A percentile compares a stretch with the other conserved stretches of the same genome.
Evolutionary conservation across 75 land plant genomes (phyloP).

Genomic region (Pseudotsuga menziesii): DNA sequence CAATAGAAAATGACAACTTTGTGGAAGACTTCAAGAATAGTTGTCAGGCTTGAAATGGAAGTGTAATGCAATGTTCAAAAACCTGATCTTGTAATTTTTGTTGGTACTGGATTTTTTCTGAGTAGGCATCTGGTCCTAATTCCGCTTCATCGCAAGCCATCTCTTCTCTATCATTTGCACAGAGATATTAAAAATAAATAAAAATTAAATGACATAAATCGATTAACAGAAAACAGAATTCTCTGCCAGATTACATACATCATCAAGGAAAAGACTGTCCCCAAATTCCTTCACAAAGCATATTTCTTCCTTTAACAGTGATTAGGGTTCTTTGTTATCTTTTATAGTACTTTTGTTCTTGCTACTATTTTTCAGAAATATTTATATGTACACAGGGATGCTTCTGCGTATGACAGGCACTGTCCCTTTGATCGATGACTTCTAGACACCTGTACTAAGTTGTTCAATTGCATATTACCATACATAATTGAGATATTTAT

Average conservation of each 20-base stretch:
- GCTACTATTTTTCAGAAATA: too few species aligned
- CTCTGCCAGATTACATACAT: background rate
- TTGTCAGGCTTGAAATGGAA: background rate
- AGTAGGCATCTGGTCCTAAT: constrained; percentile 71
- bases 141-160: constrained; percentile 95
- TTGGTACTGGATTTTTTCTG: constrained; percentile 55
- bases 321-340: background rate
- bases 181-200: too few species aligned
- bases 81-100: constrained; percentile 76
- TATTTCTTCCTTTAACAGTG: background rate
- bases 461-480: too few species aligned
- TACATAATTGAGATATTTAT: too few species aligned
- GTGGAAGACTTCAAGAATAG: background rate
- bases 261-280: background rate
- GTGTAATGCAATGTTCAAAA: background rate
- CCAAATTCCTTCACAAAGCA: background rate
- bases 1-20: background rate
- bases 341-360: too few species aligned
- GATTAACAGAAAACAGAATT: background rate
- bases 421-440: too few species aligned
- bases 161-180: constrained; percentile 62
- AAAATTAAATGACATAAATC: too few species aligned
- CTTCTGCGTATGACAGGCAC: too few species aligned
- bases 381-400: too few species aligned
- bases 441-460: too few species aligned